Evolutionary conservation across 2,329 filamentous ascomycete species (phyloP).

Genomic region (Beauveria brongniartii): DNA sequence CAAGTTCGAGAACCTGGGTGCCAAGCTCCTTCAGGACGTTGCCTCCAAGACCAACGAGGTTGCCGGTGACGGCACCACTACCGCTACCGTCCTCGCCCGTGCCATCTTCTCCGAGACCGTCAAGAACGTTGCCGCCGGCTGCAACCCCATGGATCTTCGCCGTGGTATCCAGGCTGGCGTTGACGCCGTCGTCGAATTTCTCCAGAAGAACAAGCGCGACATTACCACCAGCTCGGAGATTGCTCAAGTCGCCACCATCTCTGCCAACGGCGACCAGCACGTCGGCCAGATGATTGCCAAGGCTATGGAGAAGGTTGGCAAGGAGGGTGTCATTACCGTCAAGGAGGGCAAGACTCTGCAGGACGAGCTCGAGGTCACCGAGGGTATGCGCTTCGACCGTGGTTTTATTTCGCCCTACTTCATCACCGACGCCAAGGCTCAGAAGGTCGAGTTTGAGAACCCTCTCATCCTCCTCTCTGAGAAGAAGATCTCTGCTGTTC

Average conservation of each 20-base stretch:
- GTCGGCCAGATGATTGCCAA: slow-evolving; percentile 93
- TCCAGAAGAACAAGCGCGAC: slow-evolving; percentile 93
- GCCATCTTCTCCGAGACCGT: slow-evolving; percentile 99
- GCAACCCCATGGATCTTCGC: slow-evolving; percentile 99
- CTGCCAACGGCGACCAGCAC: slow-evolving; percentile 91
- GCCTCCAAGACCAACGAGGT: slow-evolving; percentile 99
- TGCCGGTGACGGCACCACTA: slow-evolving; percentile 97
- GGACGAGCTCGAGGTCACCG: slow-evolving; percentile 96
- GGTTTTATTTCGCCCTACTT: slow-evolving; percentile 99
- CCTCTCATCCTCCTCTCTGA: slow-evolving; percentile 95
- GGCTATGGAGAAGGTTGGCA: slow-evolving; percentile 99
- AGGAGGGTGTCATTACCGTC: slow-evolving; percentile 99
- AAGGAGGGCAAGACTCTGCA: slow-evolving; percentile 99
- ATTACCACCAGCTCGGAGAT: slow-evolving; percentile 97
- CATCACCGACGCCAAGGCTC: slow-evolving; percentile 97
- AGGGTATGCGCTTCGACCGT: slow-evolving; percentile 99
- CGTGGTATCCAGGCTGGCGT: slow-evolving; percentile 96
- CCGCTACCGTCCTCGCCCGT: slow-evolving; percentile 90
- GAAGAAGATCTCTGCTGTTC: slow-evolving; percentile 99
- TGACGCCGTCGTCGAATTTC: slow-evolving; percentile 86
- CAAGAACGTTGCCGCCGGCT: slow-evolving; percentile 98
- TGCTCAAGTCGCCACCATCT: slow-evolving; percentile 96
- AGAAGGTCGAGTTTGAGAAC: slow-evolving; percentile 99
- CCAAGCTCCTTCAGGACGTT: slow-evolving; percentile 92
- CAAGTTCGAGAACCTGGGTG: slow-evolving; percentile 99